Evolutionary conservation across 2,329 filamentous ascomycete genomes (phyloP), one percentile per base, ranked within the genome.

Genomic region (Fusarium oligoseptatum): DNA sequence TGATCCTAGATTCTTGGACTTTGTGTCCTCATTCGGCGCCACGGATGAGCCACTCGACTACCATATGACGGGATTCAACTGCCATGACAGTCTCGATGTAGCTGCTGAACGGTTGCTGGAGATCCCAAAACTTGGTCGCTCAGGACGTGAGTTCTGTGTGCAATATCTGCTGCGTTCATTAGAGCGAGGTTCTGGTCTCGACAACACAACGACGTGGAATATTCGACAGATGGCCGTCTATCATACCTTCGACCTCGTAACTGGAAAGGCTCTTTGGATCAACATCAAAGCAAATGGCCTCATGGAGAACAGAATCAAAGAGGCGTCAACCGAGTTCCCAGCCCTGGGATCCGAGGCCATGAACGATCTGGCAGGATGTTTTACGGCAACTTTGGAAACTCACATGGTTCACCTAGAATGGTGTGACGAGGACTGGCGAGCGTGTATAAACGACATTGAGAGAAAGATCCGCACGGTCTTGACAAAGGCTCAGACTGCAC

Each of bases 141-240:
- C 72, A 2, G 72, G 72, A 0, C 15, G 55, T 4, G 70, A 74
- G 24, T 39, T 64, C 29, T 10, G 39, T 1, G n/a, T 68, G 6
- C 71, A 69, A 10, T 74, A 74, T 32, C 45, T 74, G 1, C 3
- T 74, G 7, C 66, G 72, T 7, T 71, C 70, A 1, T 14, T 68
- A 6, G 70, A 73, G 20, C 20, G 10, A 5, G 45, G 22, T 2
- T 41, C 24, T 2, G 8, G 17, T 1, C 32, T 9, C 0, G 12
- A 5, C 8, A 12, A 32, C 6, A 9, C 27, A 20, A 7, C 48
- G 9, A 32, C 12, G 10, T 66, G 65, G 62, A 65, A 55, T 4
- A 64, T 75, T 4, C 24, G 70, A 12, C 72, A 75, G 29, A 73
- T 67, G 57, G 67, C 70, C 4, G 70, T 75, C 2, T 68, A 70